Base-by-base conservation (phyloP, 352 stramenopile species). In the Phytophthora chlamydospora region DNA sequence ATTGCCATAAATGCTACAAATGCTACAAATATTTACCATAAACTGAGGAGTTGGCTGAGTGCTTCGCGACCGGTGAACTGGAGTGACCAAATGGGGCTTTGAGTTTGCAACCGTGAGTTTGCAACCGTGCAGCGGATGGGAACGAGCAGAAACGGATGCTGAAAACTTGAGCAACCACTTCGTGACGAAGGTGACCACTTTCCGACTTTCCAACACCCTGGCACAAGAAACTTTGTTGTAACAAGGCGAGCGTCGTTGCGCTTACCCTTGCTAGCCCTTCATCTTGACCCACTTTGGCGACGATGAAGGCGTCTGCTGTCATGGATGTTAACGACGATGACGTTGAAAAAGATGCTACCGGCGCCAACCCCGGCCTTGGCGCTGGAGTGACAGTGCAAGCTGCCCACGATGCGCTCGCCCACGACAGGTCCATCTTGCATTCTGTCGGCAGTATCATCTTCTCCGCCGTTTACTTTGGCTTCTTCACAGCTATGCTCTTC, bases 401-500 rank as follows among this genome's bases (percentile, higher is more conserved):
- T 17, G 56, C 62, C 2, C 38, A 60, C 29, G 48, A 39, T 17
- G 76, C 71, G 9, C 51, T 75, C 7, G 36, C 36, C 6, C 71
- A 83, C 35, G 80, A 89, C 33, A 58, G 35, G 19, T 19, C 64
- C 9, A 73, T 83, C 43, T 58, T 66, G 47, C 58, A 45, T 16
- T 62, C 66, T 19, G 19, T 78, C 4, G n/a, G 73, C 6, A 32
- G 58, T n/a, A 79, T 88, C 34, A 49, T 62, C 14, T 69, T 65
- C 60, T 61, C 71, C 4, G 27, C 68, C 0, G n/a, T 79, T 16
- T 78, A 73, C 64, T 78, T 85, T 33, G 38, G 16, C 3, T 43
- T 83, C n/a, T 83, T 83, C 33, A 59, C 78, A 0, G 44, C 55
- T 7, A 78, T 83, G 75, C 58, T 81, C 19, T 83, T 79, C 39